Conservation (phyloP, 176 grass and related monocot species). For the Areca catechu region DNA sequence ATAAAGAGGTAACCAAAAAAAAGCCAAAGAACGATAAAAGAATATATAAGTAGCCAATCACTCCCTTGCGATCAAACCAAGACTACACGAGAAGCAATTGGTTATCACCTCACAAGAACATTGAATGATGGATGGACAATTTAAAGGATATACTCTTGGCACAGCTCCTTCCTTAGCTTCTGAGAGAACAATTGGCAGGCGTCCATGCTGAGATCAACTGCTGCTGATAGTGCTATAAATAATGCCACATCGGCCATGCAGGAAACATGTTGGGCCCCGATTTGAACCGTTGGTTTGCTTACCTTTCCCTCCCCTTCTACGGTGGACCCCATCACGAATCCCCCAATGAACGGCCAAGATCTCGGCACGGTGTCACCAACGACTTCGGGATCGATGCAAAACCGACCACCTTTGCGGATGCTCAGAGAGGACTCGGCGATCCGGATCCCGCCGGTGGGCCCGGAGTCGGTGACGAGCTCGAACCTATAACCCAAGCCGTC, state of each 20-base stretch:
- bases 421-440: slow-evolving; percentile 65
- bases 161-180: slow-evolving; percentile 78
- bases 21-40: too few relatives aligned
- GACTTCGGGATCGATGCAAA: slow-evolving; percentile 53
- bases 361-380: slow-evolving; percentile 21
- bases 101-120: too few relatives aligned
- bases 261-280: slow-evolving; percentile 74
- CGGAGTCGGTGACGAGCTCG: slow-evolving; percentile 69
- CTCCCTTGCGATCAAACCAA: too few relatives aligned
- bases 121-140: neutral
- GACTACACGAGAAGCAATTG: too few relatives aligned
- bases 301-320: slow-evolving; percentile 66
- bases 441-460: slow-evolving; percentile 32
- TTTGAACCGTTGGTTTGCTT: slow-evolving; percentile 69
- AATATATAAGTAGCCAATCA: too few relatives aligned
- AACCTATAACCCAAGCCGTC: slow-evolving; percentile 76
- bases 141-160: slow-evolving; percentile 26
- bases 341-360: slow-evolving; percentile 40
- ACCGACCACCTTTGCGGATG: slow-evolving; percentile 63
- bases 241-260: slow-evolving; percentile 80
- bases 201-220: slow-evolving; percentile 86
- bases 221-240: slow-evolving; percentile 74
- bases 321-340: slow-evolving; percentile 87
- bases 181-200: slow-evolving; percentile 85
- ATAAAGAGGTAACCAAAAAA: too few relatives aligned